These are phyloP conservation scores for Neonectria sp. DNA, from an alignment of 2,329 filamentous ascomycete species.

Conservation along the genomic window DNA sequence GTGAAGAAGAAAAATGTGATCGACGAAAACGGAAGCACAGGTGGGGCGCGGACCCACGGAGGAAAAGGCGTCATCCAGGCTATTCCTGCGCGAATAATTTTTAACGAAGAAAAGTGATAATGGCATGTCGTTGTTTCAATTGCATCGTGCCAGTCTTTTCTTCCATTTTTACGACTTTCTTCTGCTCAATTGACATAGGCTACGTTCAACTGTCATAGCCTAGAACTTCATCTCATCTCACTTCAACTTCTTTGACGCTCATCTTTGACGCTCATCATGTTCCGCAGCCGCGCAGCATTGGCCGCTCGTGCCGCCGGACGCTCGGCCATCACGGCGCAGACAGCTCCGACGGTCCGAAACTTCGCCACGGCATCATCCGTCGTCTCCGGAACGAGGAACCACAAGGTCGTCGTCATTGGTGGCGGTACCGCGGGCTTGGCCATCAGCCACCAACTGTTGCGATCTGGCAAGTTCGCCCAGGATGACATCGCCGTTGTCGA, in stretches of 20 bases:
- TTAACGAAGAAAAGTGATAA: background rate
- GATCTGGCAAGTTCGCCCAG: slow-evolving; percentile 67
- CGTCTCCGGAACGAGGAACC: slow-evolving; percentile 46
- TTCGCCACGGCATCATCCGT: slow-evolving; percentile 23
- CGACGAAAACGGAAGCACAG: background rate
- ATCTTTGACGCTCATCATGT: slow-evolving; percentile 36
- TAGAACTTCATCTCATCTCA: no score
- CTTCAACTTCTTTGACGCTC: background rate
- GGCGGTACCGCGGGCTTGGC: slow-evolving; percentile 76
- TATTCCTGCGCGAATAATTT: background rate
- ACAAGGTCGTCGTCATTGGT: slow-evolving; percentile 78
- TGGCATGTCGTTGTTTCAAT: background rate
- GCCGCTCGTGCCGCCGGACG: slow-evolving; percentile 34
- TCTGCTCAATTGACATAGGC: background rate
- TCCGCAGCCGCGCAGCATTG: slow-evolving; percentile 36
- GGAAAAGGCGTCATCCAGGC: background rate
- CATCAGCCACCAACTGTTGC: slow-evolving; percentile 78
- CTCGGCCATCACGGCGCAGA: slow-evolving; percentile 6
- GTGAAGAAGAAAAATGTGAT: no score
- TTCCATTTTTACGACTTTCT: background rate
- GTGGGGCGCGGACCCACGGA: background rate
- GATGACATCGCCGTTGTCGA: slow-evolving; percentile 77
- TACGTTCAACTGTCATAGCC: no score
- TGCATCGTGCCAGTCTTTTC: background rate
- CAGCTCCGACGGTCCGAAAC: background rate